Evolutionary conservation across 306 rosid genomes (phyloP).

Genomic region (Acacia melanoxylon): DNA sequence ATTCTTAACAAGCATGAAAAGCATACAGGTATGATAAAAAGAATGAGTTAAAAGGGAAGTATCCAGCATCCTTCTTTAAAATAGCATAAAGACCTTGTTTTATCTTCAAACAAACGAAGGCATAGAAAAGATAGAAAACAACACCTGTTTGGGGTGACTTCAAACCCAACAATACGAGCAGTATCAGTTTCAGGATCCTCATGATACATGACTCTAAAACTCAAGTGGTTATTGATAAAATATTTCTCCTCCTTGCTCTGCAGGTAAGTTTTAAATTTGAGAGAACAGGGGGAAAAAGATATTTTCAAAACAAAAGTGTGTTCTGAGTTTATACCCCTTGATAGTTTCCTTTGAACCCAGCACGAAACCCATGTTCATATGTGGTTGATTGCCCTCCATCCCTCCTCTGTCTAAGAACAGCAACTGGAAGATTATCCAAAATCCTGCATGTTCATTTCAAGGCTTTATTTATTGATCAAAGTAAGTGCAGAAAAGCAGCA

Average conservation of each 20-base stretch:
- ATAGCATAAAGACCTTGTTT: conserved; percentile 7
- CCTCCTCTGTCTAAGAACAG: conserved; percentile 89
- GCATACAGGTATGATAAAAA: neutral
- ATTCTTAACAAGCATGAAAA: neutral
- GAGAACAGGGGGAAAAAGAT: conserved; percentile 1
- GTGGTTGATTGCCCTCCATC: conserved; percentile 91
- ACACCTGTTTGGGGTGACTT: conserved; percentile 95
- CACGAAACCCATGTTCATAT: conserved; percentile 93
- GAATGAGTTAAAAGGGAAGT: conserved; percentile 18
- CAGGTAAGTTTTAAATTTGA: conserved; percentile 31
- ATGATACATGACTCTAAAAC: conserved; percentile 97
- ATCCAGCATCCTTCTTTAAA: neutral
- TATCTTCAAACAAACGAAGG: conserved; percentile 17
- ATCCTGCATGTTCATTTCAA: conserved; percentile 65
- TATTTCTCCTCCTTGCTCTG: conserved; percentile 97
- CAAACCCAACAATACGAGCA: conserved; percentile 98
- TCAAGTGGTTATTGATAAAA: conserved; percentile 96
- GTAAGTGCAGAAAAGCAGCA: neutral
- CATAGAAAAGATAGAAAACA: conserved; percentile 4
- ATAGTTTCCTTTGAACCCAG: conserved; percentile 95
- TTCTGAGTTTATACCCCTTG: conserved; percentile 76
- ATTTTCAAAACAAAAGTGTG: conserved; percentile 28
- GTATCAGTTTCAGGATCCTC: conserved; percentile 84
- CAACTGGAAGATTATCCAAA: conserved; percentile 97
- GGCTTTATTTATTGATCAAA: conserved; percentile 23